Evolutionary conservation across 805 yeast species (phyloP), one percentile per base, ranked within the genome.

Genomic region (Pichia sporocuriosa): DNA sequence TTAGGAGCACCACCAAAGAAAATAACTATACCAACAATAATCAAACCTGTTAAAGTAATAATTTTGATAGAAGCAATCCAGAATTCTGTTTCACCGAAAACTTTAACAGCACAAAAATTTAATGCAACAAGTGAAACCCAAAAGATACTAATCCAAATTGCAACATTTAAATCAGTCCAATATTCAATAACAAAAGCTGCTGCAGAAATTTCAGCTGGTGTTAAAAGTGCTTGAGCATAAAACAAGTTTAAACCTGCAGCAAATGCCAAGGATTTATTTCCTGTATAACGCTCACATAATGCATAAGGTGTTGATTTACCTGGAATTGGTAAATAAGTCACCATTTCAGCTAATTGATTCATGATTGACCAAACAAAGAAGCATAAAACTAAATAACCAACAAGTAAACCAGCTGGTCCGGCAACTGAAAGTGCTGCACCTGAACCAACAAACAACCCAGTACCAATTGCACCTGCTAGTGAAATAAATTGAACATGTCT

Each of bases 391-490:
- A 76, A 48, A 56, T 82, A 84, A n/a, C 87, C 77, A 16, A 76
- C 61, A 29, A 84, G 67, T 22, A 77, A 49, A 20, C 53, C 55
- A 5, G 59, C 64, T 10, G 65, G 65, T 4, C 64, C 64, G 42
- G 56, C 51, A 1, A 51, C 46, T 2, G 59, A 44, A 35, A 67
- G 52, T 2, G 64, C 69, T 9, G 66, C 62, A 31, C 77, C 77
- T n/a, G 72, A 64, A 45, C 77, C 77, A 36, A 73, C 65, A 44
- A 72, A 70, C 35, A 72, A 59, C 35, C 77, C 78, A 13, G 85
- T 79, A 57, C 88, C 88, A 48, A 81, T 78, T 42, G 81, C 73
- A 52, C 85, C 85, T 43, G 84, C 86, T 39, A 81, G 69, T 22
- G 86, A 82, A 42, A 79, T 73, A 75, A 79, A 73, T 58, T 77